phyloP scores from a whole-genome alignment of 2,329 filamentous ascomycete species.

The Trichoderma sp. region DNA sequence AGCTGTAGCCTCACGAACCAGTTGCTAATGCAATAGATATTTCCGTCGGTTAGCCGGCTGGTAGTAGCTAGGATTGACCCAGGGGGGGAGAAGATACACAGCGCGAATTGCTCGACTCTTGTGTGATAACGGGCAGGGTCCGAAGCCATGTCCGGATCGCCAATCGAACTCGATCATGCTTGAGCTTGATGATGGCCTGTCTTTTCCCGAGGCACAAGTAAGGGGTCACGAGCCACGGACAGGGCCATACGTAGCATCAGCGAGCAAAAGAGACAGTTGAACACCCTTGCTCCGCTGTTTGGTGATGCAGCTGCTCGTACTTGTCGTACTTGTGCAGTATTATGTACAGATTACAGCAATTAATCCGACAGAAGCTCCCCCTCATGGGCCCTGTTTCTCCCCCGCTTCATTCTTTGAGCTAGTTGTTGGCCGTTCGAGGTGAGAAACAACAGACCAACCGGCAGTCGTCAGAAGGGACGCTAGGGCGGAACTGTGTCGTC shows the following conservation, averaged over 20 bases:
- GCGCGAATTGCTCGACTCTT: background rate
- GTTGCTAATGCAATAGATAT: conserved; percentile 4
- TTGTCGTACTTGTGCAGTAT: background rate
- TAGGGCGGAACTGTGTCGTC: background rate
- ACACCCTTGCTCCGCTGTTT: background rate
- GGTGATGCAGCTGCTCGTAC: background rate
- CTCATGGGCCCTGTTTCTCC: background rate
- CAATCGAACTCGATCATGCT: background rate
- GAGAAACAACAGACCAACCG: background rate
- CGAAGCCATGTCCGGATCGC: background rate
- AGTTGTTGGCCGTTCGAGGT: background rate
- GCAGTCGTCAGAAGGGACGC: background rate
- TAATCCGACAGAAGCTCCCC: background rate
- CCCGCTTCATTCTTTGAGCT: background rate
- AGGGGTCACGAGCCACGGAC: conserved; percentile 9
- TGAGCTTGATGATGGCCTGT: background rate
- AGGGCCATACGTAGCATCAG: background rate
- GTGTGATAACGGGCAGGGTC: background rate
- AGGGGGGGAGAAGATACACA: background rate
- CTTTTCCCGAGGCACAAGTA: background rate
- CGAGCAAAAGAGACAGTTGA: background rate
- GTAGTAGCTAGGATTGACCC: background rate
- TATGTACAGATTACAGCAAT: background rate
- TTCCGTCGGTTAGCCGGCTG: background rate
- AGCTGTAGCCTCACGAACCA: background rate